Evolutionary conservation across 2,329 filamentous ascomycete genomes (phyloP).

Genomic region (Botrytis galanthina): DNA sequence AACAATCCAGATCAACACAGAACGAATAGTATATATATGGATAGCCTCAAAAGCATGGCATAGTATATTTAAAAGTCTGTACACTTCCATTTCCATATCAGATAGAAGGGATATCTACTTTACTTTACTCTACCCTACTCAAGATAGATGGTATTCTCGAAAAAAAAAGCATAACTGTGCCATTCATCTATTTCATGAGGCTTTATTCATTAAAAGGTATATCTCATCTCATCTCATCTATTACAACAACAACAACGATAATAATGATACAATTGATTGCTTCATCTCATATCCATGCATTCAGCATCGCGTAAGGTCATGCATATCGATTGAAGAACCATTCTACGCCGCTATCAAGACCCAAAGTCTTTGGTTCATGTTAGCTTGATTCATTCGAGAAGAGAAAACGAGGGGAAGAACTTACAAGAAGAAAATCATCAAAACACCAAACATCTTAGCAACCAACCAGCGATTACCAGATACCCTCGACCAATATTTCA

Average conservation of each 20-base stretch:
- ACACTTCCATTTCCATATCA: too few relatives aligned
- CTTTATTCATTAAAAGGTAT: slow-evolving; percentile 11
- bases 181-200: background rate
- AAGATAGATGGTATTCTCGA: background rate
- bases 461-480: slow-evolving; percentile 95
- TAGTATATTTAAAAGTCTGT: too few relatives aligned
- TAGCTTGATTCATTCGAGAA: background rate
- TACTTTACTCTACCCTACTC: too few relatives aligned
- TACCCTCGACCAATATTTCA: slow-evolving; percentile 96
- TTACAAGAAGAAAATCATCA: slow-evolving; percentile 89
- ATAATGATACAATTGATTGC: slow-evolving; percentile 2
- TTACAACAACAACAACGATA: background rate
- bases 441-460: slow-evolving; percentile 80
- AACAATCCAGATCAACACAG: too few relatives aligned
- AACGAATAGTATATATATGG: too few relatives aligned
- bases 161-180: background rate
- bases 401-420: slow-evolving; percentile 31
- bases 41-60: too few relatives aligned
- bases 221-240: slow-evolving; percentile 10
- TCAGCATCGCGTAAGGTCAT: background rate
- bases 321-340: background rate
- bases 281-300: background rate
- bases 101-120: too few relatives aligned
- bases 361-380: slow-evolving; percentile 31
- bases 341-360: slow-evolving; percentile 30